Conservation (phyloP, 2,329 filamentous ascomycete genomes). For the Rugonectria rugulosa region DNA sequence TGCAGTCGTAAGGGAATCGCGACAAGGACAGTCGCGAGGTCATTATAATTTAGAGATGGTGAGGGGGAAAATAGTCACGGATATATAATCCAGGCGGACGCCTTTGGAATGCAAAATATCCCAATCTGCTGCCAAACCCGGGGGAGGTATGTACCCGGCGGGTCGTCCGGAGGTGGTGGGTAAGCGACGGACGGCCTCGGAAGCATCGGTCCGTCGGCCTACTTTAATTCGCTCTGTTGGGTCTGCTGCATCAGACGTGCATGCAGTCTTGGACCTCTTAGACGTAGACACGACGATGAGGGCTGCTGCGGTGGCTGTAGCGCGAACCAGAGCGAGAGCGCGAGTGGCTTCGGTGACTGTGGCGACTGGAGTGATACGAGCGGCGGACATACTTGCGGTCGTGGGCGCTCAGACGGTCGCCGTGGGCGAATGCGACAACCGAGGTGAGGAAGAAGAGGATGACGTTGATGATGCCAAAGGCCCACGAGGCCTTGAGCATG, state of each 20-base stretch:
- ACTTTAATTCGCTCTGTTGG: not conserved
- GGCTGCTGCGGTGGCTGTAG: conserved; percentile 55
- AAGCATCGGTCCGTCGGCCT: not conserved
- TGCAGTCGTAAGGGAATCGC: conserved; percentile 6
- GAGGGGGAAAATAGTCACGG: not conserved
- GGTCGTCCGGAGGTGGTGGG: not conserved
- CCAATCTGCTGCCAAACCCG: not conserved
- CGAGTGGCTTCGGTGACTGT: conserved; percentile 50
- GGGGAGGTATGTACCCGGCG: not conserved
- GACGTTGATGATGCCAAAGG: conserved; percentile 87
- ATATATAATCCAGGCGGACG: not conserved
- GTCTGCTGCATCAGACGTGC: not conserved
- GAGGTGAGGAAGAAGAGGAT: conserved; percentile 82
- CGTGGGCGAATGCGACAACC: conserved; percentile 71
- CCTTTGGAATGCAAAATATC: not conserved
- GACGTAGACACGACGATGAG: conserved; percentile 61
- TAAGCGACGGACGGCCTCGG: not conserved
- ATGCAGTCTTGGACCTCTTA: conserved; percentile 15
- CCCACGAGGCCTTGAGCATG: conserved; percentile 92
- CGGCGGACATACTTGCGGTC: conserved; percentile 43
- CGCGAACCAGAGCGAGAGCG: conserved; percentile 48
- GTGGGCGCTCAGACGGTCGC: conserved; percentile 57
- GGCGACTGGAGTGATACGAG: conserved; percentile 47
- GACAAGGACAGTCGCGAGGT: conserved; percentile 2
- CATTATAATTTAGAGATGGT: conserved; percentile 8